Evolutionary conservation across 164 flowering plant genomes (phyloP).

Genomic region (Pachysandra terminalis): DNA sequence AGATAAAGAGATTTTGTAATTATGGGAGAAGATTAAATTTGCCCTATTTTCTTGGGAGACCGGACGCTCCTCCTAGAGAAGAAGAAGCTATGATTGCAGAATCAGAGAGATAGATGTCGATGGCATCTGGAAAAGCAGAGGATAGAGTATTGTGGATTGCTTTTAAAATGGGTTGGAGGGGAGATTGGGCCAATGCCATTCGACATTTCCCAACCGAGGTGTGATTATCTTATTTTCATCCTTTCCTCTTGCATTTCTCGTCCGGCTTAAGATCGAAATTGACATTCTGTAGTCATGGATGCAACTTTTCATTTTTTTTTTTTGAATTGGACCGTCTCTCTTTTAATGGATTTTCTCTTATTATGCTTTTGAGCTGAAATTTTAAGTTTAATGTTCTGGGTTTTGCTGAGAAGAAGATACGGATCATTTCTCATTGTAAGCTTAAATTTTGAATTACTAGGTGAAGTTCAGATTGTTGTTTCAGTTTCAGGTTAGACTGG

Average conservation of each 20-base stretch:
- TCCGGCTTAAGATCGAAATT: neutral
- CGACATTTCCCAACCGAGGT: constrained; percentile 99
- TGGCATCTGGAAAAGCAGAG: constrained; percentile 61
- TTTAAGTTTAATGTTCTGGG: too few relatives aligned
- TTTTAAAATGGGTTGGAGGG: constrained; percentile 89
- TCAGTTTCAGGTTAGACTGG: too few relatives aligned
- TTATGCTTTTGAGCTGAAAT: neutral
- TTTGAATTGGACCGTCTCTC: neutral
- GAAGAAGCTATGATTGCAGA: constrained; percentile 89
- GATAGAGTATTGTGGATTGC: constrained; percentile 56
- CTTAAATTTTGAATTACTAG: too few relatives aligned
- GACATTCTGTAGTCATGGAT: constrained; percentile 4
- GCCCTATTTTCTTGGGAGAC: too few relatives aligned
- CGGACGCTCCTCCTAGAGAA: constrained; percentile 94
- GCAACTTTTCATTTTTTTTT: neutral
- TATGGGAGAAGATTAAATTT: too few relatives aligned
- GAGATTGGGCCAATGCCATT: constrained; percentile 89
- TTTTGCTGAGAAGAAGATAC: too few relatives aligned
- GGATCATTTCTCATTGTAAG: too few relatives aligned
- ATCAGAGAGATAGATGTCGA: constrained; percentile 82
- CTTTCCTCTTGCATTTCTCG: neutral
- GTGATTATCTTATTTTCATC: neutral
- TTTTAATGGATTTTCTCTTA: neutral
- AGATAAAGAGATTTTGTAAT: too few relatives aligned
- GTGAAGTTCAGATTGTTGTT: too few relatives aligned